Evolutionary conservation across 176 grass and related monocot species (phyloP), one percentile per base, ranked within the genome.

Genomic region (Oryza meridionalis): DNA sequence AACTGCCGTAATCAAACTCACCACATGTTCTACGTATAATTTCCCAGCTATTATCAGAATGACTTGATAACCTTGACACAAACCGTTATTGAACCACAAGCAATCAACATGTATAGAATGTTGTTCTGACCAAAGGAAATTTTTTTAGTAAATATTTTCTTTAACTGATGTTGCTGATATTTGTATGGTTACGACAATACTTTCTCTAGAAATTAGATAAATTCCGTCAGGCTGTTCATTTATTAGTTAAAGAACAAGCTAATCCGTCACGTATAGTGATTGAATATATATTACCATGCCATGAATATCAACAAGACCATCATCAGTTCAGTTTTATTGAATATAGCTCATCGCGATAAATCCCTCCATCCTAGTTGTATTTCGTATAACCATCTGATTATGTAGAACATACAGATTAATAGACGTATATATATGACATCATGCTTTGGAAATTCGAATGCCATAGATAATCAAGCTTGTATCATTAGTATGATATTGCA

Each of bases 321-420:
- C 38, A 21, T 40, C 38, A 21, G 9, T 40, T 74, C 22, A 15
- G 29, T 17, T 55, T 43, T 16, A 29, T 65, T 66, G 40, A 78
- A 50, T 85, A 47, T 3, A 19, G 25, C 55, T 14, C 35, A 2
- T 40, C 38, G 38, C 16, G 25, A 16, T 6, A 31, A 85, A 17
- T 62, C 75, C 61, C 78, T 11, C 13, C 58, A 17, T 44, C 75
- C 45, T 78, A 49, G 70, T 15, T 44, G 40, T 65, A 49, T 25
- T 62, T 62, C 7, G 40, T 77, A 61, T 40, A 11, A 7, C 25
- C 37, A 83, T n/a, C 19, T 14, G 19, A 83, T 65, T 17, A 74
- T 50, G 35, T 4, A 64, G 6, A 33, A 49, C 42, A 50, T 10
- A 29, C 2, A 1, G 17, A 40, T 40, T 8, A 40, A 40, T 40